Percentiles rank a stretch among this genome's conserved stretches.
phyloP scores from a whole-genome alignment of 768 basidiomycete genomes.

The Plicaturopsis crispa region DNA sequence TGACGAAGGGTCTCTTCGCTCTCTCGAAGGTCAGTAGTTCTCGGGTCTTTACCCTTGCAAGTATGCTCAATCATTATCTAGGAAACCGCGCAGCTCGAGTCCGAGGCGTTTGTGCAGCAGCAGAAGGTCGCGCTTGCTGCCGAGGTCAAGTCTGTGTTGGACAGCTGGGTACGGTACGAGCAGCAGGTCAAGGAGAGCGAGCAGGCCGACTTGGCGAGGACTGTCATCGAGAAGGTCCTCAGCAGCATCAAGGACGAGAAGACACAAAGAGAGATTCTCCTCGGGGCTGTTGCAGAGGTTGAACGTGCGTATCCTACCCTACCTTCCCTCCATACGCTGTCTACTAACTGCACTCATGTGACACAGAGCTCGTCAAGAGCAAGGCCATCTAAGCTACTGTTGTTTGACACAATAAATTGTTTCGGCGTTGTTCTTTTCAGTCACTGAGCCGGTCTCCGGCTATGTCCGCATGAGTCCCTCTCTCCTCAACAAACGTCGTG shows the following conservation, averaged over 20 bases:
- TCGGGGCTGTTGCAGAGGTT: slow-evolving; percentile 76
- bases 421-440: too few relatives aligned
- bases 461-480: too few relatives aligned
- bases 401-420: too few relatives aligned
- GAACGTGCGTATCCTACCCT: slow-evolving; percentile 66
- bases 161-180: slow-evolving; percentile 98
- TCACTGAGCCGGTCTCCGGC: too few relatives aligned
- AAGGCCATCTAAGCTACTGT: slow-evolving; percentile 90
- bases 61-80: slow-evolving; percentile 18
- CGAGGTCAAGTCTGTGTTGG: slow-evolving; percentile 91
- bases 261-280: slow-evolving; percentile 78
- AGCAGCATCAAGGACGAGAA: slow-evolving; percentile 80
- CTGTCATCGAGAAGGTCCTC: slow-evolving; percentile 84
- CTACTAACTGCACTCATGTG: neutral
- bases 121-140: slow-evolving; percentile 83
- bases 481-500: too few relatives aligned
- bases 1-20: slow-evolving; percentile 87
- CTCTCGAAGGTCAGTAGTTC: slow-evolving; percentile 69
- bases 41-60: neutral
- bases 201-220: slow-evolving; percentile 85
- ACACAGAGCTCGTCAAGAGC: slow-evolving; percentile 78
- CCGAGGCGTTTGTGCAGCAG: slow-evolving; percentile 81
- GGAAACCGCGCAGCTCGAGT: slow-evolving; percentile 91
- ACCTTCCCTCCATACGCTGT: neutral
- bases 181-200: slow-evolving; percentile 95